Percentiles rank a stretch among this genome's conserved stretches.
These are phyloP conservation scores for Globisporangium irregulare DNA, from an alignment of 352 stramenopile species.

Conservation along the genomic window DNA sequence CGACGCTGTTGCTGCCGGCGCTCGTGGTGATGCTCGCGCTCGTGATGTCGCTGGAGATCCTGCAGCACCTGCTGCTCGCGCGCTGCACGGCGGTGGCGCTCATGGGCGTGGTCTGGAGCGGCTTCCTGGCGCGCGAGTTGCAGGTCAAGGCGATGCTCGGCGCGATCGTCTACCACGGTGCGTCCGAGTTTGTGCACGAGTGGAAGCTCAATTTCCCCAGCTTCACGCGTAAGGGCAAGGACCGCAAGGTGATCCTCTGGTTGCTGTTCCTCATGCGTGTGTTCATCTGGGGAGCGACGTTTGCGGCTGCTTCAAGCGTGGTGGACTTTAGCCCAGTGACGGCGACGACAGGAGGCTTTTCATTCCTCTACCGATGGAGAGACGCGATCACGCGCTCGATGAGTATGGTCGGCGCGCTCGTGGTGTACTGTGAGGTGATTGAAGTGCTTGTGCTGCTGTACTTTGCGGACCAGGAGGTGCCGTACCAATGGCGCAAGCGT, in stretches of 20 bases:
- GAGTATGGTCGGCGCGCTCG: constrained; percentile 13
- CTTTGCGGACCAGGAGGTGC: constrained; percentile 37
- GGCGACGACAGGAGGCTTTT: neutral
- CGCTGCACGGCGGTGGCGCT: constrained; percentile 33
- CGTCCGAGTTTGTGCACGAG: constrained; percentile 31
- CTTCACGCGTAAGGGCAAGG: constrained; percentile 27
- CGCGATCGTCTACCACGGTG: constrained; percentile 39
- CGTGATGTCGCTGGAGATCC: constrained; percentile 65
- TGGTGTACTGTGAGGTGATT: constrained; percentile 43
- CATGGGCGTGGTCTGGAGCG: constrained; percentile 38
- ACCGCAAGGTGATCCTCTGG: constrained; percentile 42
- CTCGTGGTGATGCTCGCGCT: constrained; percentile 45
- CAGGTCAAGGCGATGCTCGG: constrained; percentile 47
- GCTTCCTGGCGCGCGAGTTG: constrained; percentile 27
- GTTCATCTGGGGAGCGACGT: constrained; percentile 55
- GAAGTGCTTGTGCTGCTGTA: constrained; percentile 61
- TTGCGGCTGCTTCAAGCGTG: constrained; percentile 24
- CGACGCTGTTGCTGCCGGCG: constrained; percentile 24
- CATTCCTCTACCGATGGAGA: neutral
- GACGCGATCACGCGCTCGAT: neutral
- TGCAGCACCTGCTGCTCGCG: constrained; percentile 42
- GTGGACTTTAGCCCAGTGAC: neutral
- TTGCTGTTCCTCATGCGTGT: constrained; percentile 58
- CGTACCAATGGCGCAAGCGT: constrained; percentile 42
- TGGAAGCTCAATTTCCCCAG: constrained; percentile 36